Evolutionary conservation across 108 stramenopile genomes (phyloP), one percentile per base, ranked within the genome.

Genomic region (Ochromonas danica): DNA sequence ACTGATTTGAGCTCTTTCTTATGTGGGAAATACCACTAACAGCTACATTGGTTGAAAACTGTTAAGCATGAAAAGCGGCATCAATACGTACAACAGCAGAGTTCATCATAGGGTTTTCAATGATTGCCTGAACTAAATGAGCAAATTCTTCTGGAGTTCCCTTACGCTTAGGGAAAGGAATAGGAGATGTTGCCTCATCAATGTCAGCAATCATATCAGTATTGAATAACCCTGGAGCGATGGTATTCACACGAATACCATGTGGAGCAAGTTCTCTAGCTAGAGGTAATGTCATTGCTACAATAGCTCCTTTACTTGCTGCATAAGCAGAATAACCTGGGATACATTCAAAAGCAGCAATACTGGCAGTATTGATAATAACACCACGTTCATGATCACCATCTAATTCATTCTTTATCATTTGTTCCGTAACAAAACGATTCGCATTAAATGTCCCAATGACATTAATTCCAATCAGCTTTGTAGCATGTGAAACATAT

Each of bases 311-410:
- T 82, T 98, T 98, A 78, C 89, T 90, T 0, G 95, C 89, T 14
- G 94, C 87, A 79, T 98, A 98, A 1, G 97, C 95, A 3, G 70
- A 77, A 62, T 86, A 83, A 0, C 94, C 94, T 22, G 89, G 83
- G 80, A 96, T 95, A 27, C 97, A 95, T n/a, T 98, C 96, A 74
- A 84, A 94, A 2, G 96, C 97, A 1, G 97, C 96, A 40, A 98
- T 90, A 60, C 87, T 89, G 1, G 96, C 94, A 0, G 97, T 98
- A 82, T 96, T 94, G 78, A 98, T 89, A 42, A 98, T 93, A 78
- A 90, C 89, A 0, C 96, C 94, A 3, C 91, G 77, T 3, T 92
- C 71, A n/a, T 91, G 92, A 57, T 90, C 84, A 22, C 45, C 71
- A 71, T 89, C 92, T 28, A 88, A 77, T 3, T 84, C 79, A 43